Conservation (phyloP, 495 filamentous ascomycete genomes). For the Penicillium salamii region DNA sequence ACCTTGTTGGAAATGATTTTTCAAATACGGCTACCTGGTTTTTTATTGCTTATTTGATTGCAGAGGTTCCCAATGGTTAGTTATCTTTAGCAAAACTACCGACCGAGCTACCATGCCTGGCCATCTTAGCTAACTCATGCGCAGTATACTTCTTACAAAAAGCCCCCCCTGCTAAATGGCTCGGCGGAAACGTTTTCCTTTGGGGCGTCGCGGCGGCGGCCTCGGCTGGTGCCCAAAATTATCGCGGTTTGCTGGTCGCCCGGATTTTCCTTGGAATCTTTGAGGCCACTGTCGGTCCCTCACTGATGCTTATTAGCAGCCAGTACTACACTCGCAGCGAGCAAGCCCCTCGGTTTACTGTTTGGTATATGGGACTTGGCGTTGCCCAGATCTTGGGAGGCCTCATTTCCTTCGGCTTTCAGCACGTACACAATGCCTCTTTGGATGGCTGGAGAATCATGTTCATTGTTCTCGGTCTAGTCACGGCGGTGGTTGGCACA, state of each 20-base stretch:
- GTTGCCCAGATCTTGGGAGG: constrained; percentile 61
- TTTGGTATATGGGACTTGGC: constrained; percentile 64
- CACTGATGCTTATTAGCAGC: constrained; percentile 46
- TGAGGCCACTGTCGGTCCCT: constrained; percentile 61
- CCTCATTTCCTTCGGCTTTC: constrained; percentile 56
- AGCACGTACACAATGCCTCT: constrained; percentile 20
- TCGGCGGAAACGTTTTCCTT: constrained; percentile 47
- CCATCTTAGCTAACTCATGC: not conserved
- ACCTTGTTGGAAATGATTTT: constrained; percentile 51
- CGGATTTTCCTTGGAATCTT: constrained; percentile 66
- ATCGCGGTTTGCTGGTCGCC: constrained; percentile 15
- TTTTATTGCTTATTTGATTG: constrained; percentile 53
- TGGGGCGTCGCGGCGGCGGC: constrained; percentile 43
- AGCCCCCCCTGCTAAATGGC: constrained; percentile 51
- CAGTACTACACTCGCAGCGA: constrained; percentile 63
- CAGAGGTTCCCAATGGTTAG: constrained; percentile 54
- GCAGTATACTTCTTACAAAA: constrained; percentile 38
- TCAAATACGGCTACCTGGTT: constrained; percentile 52
- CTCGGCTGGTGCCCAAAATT: constrained; percentile 18
- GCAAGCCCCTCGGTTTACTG: constrained; percentile 58
- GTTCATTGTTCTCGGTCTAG: constrained; percentile 59
- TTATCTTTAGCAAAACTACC: not conserved
- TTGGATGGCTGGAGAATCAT: constrained; percentile 61
- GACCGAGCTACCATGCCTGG: not conserved
- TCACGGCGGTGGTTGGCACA: constrained; percentile 53